Percentiles rank a stretch among this genome's conserved stretches.
These are phyloP conservation scores for Aspergillus pseudonomiae DNA, from an alignment of 2,329 filamentous ascomycete genomes.

Conservation along the genomic window DNA sequence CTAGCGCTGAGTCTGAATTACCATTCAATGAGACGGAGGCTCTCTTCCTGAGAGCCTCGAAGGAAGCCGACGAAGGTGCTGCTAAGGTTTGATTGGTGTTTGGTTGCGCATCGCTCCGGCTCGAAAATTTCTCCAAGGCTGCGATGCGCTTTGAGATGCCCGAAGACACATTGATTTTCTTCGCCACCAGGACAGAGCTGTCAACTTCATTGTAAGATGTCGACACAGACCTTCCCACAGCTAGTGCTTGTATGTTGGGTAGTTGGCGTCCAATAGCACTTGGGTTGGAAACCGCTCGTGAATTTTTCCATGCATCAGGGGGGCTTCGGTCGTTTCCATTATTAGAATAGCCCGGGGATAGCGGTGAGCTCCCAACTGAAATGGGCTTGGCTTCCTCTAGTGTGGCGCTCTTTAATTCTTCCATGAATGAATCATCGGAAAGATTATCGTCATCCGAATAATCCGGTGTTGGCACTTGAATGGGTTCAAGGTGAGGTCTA, in stretches of 20 bases:
- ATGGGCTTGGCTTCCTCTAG: conserved; percentile 82
- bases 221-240: conserved; percentile 43
- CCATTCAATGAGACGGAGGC: conserved; percentile 39
- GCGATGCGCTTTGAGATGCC: conserved; percentile 95
- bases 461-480: conserved; percentile 47
- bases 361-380: conserved; percentile 79
- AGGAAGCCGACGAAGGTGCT: conserved; percentile 58
- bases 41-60: conserved; percentile 56
- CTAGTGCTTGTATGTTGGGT: conserved; percentile 34
- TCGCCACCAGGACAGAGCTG: conserved; percentile 57
- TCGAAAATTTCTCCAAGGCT: conserved; percentile 77
- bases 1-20: conserved; percentile 25
- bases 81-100: conserved; percentile 38
- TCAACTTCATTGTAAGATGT: conserved; percentile 36
- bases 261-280: conserved; percentile 30
- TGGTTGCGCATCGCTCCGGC: conserved; percentile 46
- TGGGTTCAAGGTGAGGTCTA: conserved; percentile 54
- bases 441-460: conserved; percentile 48
- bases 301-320: conserved; percentile 38
- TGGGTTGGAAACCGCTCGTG: conserved; percentile 46
- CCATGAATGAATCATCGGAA: conserved; percentile 76
- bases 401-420: conserved; percentile 80
- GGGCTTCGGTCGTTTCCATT: conserved; percentile 33
- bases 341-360: conserved; percentile 63
- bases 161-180: conserved; percentile 81